phyloP scores from a whole-genome alignment of 331 rosid species.

The Quercus tomentella region DNA sequence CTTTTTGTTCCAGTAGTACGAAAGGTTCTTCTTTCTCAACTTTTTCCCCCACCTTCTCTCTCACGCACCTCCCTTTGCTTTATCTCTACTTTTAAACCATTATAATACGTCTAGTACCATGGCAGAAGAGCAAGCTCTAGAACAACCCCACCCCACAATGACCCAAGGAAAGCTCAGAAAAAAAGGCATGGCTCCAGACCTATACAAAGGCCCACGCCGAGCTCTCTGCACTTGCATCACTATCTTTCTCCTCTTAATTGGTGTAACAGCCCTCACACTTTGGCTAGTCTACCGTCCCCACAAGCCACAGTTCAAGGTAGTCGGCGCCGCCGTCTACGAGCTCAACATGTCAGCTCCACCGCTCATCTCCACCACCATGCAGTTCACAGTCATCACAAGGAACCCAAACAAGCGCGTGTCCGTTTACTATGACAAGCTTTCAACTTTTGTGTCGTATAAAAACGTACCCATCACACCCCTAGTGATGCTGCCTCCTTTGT shows the following conservation, averaged over 20 bases:
- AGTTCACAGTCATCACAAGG: slow-evolving; percentile 62
- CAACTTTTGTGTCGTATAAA: slow-evolving; percentile 45
- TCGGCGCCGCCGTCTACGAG: slow-evolving; percentile 58
- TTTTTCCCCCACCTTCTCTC: slow-evolving; percentile 8
- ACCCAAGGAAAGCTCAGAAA: background rate
- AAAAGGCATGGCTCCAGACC: background rate
- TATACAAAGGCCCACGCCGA: slow-evolving; percentile 18
- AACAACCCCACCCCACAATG: slow-evolving; percentile 11
- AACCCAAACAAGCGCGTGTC: slow-evolving; percentile 78
- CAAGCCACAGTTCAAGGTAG: slow-evolving; percentile 55
- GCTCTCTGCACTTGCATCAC: slow-evolving; percentile 50
- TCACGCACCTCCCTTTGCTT: background rate
- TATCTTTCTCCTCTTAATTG: slow-evolving; percentile 56
- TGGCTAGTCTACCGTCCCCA: slow-evolving; percentile 89
- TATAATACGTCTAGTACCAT: slow-evolving; percentile 8
- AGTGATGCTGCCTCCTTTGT: slow-evolving; percentile 55
- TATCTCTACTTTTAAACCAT: background rate
- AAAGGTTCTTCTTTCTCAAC: slow-evolving; percentile 24
- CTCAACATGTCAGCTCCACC: slow-evolving; percentile 64
- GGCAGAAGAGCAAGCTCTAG: slow-evolving; percentile 17
- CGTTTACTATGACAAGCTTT: slow-evolving; percentile 56
- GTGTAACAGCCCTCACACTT: slow-evolving; percentile 47
- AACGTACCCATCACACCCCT: slow-evolving; percentile 67
- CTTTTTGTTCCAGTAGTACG: slow-evolving; percentile 24
- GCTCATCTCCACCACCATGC: slow-evolving; percentile 52